These are phyloP conservation scores for Penicillium turbatum DNA, from an alignment of 495 filamentous ascomycete species.

Conservation along the genomic window DNA sequence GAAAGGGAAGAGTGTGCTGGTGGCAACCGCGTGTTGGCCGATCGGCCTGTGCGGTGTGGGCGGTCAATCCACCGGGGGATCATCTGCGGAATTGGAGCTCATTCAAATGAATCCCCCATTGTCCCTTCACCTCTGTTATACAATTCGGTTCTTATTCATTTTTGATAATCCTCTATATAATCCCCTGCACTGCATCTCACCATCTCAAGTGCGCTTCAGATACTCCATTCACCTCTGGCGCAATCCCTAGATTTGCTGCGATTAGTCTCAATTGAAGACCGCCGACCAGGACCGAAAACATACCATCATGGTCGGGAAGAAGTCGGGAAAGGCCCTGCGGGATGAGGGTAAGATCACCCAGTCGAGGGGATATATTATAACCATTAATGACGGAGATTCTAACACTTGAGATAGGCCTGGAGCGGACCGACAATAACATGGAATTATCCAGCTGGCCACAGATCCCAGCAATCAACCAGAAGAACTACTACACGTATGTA, in stretches of 20 bases:
- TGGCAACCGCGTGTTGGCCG: constrained; percentile 26
- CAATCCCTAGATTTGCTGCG: constrained; percentile 22
- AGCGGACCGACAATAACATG: constrained; percentile 96
- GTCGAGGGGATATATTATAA: background rate
- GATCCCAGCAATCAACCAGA: constrained; percentile 90
- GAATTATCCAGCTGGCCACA: constrained; percentile 91
- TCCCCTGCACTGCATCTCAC: background rate
- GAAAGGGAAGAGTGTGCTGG: constrained; percentile 11
- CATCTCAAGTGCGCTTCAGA: background rate
- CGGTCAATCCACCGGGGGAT: constrained; percentile 26
- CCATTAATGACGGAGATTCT: background rate
- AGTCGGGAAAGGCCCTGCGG: constrained; percentile 58
- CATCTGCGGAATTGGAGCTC: constrained; percentile 18
- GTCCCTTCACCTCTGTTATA: background rate
- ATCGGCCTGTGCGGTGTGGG: constrained; percentile 30
- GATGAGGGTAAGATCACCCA: constrained; percentile 51
- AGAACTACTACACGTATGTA: constrained; percentile 97
- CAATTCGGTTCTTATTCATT: background rate
- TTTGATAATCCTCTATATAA: background rate
- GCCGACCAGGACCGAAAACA: constrained; percentile 2
- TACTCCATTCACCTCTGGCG: constrained; percentile 5
- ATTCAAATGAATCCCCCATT: constrained; percentile 2
- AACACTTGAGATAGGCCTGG: constrained; percentile 58
- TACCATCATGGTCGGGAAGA: constrained; percentile 58
- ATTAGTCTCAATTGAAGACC: constrained; percentile 2